Percentiles rank a stretch among this genome's conserved stretches.
These are phyloP conservation scores for Xerocomellus intermedius DNA, from an alignment of 768 basidiomycete genomes.

Conservation along the genomic window DNA sequence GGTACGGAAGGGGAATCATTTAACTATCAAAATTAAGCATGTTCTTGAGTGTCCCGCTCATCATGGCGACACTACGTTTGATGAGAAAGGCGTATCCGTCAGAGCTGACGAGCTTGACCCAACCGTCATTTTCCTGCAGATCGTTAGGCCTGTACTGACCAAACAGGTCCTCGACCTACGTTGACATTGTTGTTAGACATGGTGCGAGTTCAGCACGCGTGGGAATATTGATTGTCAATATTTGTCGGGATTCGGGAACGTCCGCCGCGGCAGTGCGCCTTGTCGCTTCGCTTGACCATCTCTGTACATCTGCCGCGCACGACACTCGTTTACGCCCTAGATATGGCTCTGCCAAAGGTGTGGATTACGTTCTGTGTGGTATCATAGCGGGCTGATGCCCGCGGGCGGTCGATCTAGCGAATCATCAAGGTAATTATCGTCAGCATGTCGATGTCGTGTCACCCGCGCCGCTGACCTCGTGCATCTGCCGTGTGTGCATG, in stretches of 20 bases:
- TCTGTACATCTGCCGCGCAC: constrained; percentile 13
- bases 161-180: constrained; percentile 12
- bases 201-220: constrained; percentile 9
- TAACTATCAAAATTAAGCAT: constrained; percentile 75
- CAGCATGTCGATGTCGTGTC: constrained; percentile 16
- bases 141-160: not conserved
- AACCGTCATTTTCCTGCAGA: constrained; percentile 42
- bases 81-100: constrained; percentile 85
- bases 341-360: constrained; percentile 40
- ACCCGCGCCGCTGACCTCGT: constrained; percentile 20
- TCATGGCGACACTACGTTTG: constrained; percentile 67
- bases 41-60: constrained; percentile 78
- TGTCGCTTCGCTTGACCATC: constrained; percentile 14
- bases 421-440: constrained; percentile 47
- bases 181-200: constrained; percentile 21
- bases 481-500: constrained; percentile 11
- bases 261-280: constrained; percentile 3
- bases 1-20: constrained; percentile 21
- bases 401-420: constrained; percentile 34
- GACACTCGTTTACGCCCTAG: constrained; percentile 12
- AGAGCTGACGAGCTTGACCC: constrained; percentile 73
- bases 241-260: constrained; percentile 16
- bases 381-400: constrained; percentile 1
- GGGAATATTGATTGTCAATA: constrained; percentile 12
- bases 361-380: not conserved